Conservation (phyloP, 306 rosid species). For the Abrus precatorius region DNA sequence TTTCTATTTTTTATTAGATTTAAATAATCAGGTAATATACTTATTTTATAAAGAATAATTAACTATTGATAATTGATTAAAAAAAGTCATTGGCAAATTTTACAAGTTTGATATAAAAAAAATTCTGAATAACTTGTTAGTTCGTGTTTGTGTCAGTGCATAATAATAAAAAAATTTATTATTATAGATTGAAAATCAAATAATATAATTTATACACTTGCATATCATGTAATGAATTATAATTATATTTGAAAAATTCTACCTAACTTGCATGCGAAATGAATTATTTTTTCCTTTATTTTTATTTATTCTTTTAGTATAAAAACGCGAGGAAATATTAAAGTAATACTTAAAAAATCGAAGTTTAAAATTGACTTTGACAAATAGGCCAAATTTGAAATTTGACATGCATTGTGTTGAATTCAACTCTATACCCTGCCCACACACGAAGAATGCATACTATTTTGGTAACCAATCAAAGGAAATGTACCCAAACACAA, state of each 20-base stretch:
- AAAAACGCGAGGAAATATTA: neutral
- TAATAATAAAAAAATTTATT: too few species aligned
- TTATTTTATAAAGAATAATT: too few species aligned
- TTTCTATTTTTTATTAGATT: too few species aligned
- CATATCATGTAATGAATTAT: neutral
- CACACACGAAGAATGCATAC: neutral
- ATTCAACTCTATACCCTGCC: neutral
- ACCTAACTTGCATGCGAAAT: neutral
- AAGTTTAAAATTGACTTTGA: neutral
- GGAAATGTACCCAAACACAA: conserved; percentile 4
- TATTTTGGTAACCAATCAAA: neutral
- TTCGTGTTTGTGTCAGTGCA: too few species aligned
- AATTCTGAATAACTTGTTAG: too few species aligned
- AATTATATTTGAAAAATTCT: neutral
- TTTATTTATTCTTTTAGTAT: neutral
- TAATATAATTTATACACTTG: too few species aligned
- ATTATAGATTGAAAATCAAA: too few species aligned
- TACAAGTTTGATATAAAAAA: too few species aligned
- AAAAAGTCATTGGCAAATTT: too few species aligned
- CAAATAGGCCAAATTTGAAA: neutral
- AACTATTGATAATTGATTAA: too few species aligned
- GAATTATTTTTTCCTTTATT: neutral
- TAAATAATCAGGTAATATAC: too few species aligned
- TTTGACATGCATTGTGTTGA: neutral
- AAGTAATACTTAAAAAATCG: neutral